Evolutionary conservation across 257 asterid species (phyloP).

Genomic region (Parsonsia alboflavescens): DNA sequence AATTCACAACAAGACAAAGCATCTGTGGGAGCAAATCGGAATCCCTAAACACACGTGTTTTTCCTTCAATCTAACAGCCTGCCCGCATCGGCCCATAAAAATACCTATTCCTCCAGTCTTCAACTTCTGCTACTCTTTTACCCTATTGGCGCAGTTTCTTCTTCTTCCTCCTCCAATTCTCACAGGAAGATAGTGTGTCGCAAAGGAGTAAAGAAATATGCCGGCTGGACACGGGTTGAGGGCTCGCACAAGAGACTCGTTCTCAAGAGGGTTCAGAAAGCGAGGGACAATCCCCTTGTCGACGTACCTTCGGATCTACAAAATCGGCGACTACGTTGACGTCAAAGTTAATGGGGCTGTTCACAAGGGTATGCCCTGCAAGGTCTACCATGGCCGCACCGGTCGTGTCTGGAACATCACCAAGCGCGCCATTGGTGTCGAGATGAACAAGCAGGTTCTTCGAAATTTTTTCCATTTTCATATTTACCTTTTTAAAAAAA

Average conservation of each 20-base stretch:
- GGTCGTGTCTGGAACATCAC: conserved; percentile 47
- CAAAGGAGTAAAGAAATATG: conserved; percentile 19
- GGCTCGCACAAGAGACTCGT: conserved; percentile 32
- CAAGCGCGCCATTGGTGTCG: conserved; percentile 46
- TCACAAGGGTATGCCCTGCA: conserved; percentile 47
- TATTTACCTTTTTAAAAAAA: too few species aligned
- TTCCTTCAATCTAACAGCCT: too few species aligned
- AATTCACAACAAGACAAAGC: too few species aligned
- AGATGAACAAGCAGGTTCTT: conserved; percentile 41
- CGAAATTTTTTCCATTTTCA: neutral
- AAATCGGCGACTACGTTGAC: conserved; percentile 39
- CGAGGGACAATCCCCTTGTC: conserved; percentile 29
- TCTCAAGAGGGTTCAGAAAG: conserved; percentile 39
- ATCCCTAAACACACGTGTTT: conserved; percentile 12
- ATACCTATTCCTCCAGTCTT: too few species aligned
- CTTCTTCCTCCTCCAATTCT: neutral
- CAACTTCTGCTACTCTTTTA: too few species aligned
- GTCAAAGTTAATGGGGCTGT: conserved; percentile 45
- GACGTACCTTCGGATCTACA: conserved; percentile 29
- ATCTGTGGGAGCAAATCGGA: too few species aligned
- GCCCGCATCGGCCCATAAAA: neutral
- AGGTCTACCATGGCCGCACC: conserved; percentile 44
- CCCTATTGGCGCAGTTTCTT: neutral
- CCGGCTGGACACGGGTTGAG: conserved; percentile 50
- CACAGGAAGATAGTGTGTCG: neutral